These are phyloP conservation scores for Botrytis medusae DNA, from an alignment of 2,329 filamentous ascomycete genomes.

Conservation along the genomic window DNA sequence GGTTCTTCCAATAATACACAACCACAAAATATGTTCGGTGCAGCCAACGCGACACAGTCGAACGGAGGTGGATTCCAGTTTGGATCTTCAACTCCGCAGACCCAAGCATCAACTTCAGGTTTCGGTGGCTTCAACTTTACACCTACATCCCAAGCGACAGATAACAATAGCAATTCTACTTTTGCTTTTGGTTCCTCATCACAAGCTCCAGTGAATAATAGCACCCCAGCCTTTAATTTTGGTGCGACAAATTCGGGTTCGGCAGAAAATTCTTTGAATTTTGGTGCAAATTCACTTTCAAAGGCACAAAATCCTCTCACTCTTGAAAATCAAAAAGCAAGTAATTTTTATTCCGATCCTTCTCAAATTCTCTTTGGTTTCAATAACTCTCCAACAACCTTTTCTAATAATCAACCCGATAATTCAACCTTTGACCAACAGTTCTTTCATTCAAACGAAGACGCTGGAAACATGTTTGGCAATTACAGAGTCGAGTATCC, in stretches of 20 bases:
- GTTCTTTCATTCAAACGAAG: background rate
- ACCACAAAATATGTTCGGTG: conserved; percentile 11
- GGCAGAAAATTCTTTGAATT: conserved; percentile 11
- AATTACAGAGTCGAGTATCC: background rate
- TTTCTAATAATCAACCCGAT: background rate
- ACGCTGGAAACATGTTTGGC: background rate
- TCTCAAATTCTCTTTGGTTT: background rate
- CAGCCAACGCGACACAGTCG: conserved; percentile 4
- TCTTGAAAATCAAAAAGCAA: conserved; percentile 19
- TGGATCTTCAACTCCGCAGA: conserved; percentile 5
- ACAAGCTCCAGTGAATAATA: conserved; percentile 18
- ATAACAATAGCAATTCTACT: conserved; percentile 7
- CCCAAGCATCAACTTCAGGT: background rate
- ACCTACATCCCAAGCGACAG: background rate
- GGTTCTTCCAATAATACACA: conserved; percentile 1
- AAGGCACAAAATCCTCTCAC: conserved; percentile 13
- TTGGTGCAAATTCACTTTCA: conserved; percentile 11
- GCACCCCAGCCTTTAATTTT: conserved; percentile 1
- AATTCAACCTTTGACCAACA: conserved; percentile 6
- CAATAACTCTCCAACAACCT: background rate
- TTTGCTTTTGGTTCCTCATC: conserved; percentile 17
- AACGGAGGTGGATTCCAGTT: conserved; percentile 14
- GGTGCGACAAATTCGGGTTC: conserved; percentile 10
- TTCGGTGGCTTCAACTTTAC: conserved; percentile 17
- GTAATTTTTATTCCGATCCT: conserved; percentile 10